Evolutionary conservation across 768 basidiomycete genomes (phyloP).

Genomic region (Serendipita vermifera): DNA sequence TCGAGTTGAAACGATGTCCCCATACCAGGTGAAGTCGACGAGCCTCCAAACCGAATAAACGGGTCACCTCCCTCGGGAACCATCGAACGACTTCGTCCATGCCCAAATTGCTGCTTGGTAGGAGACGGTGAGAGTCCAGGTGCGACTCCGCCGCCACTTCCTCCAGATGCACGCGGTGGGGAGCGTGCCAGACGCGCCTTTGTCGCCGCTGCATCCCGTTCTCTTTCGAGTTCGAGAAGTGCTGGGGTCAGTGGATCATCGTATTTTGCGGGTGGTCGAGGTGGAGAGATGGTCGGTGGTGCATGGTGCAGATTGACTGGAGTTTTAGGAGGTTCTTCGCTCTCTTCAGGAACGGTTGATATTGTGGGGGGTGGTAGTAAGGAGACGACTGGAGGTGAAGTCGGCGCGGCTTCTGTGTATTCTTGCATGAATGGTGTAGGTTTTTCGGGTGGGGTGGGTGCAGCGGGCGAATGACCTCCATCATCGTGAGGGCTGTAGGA

Average conservation of each 20-base stretch:
- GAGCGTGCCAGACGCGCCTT: not conserved
- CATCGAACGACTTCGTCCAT: not conserved
- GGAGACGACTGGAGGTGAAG: too few relatives aligned
- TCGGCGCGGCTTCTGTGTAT: too few relatives aligned
- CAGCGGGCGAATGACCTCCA: too few relatives aligned
- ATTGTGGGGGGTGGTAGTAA: too few relatives aligned
- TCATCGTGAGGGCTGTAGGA: too few relatives aligned
- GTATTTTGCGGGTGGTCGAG: not conserved
- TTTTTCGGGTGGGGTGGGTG: too few relatives aligned
- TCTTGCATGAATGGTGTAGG: too few relatives aligned
- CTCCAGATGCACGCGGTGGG: not conserved
- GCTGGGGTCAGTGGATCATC: not conserved
- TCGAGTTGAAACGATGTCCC: conserved; percentile 36
- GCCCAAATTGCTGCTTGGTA: not conserved
- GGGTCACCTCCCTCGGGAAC: not conserved
- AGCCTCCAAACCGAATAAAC: not conserved
- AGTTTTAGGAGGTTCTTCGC: too few relatives aligned
- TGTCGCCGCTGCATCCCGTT: not conserved
- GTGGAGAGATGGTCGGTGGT: too few relatives aligned
- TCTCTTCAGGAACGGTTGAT: too few relatives aligned
- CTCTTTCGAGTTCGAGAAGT: not conserved
- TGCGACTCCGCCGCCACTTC: too few relatives aligned
- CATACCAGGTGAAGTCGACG: conserved; percentile 31
- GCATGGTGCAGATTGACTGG: too few relatives aligned
- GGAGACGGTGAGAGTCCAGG: not conserved